Base-by-base conservation (phyloP, 345 rosid species). In the Sisymbrium altissimum region DNA sequence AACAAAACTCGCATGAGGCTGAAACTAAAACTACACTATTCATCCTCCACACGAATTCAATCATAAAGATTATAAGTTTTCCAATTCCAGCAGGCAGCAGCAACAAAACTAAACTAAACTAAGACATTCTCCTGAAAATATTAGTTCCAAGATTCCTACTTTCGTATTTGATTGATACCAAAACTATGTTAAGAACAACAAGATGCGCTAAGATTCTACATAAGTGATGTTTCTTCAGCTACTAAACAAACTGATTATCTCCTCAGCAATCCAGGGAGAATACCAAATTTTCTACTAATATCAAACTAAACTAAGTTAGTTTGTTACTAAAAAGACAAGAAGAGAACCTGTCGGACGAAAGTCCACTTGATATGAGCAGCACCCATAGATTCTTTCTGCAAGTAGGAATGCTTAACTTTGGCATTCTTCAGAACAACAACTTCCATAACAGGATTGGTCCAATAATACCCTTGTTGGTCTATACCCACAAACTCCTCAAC, bases 301-400 rank as follows among this genome's bases (percentile, higher is more conserved):
- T 38, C 29, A 55, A 23, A 73, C 72, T n/a, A 46, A 52, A 17
- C 54, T 11, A 53, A 66, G 25, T 67, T 9, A 46, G 13, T 18
- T 13, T 0, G 21, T 33, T 9, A 41, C 35, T 9, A 3, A 6
- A 40, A 14, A 33, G 25, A 66, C 45, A 35, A 38, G 39, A 77
- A 29, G 45, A 44, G 68, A 25, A 92, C 97, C 94, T 95, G 97
- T 57, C 79, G 82, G 23, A 92, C 89, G 0, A 83, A 84, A 80
- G 96, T 95, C 99, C 99, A 95, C 80, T 92, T 92, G 49, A 85
- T 81, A 79, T 92, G 98, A 60, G 89, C 97, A 72, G 94, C 78
- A 84, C 64, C 78, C 68, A 75, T 57, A 23, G 98, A 95, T 68
- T 90, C 97, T 53, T 69, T 86, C 83, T 95, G 99, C 64, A 92